phyloP scores from a whole-genome alignment of 306 rosid genomes.

The Bauhinia variegata region DNA sequence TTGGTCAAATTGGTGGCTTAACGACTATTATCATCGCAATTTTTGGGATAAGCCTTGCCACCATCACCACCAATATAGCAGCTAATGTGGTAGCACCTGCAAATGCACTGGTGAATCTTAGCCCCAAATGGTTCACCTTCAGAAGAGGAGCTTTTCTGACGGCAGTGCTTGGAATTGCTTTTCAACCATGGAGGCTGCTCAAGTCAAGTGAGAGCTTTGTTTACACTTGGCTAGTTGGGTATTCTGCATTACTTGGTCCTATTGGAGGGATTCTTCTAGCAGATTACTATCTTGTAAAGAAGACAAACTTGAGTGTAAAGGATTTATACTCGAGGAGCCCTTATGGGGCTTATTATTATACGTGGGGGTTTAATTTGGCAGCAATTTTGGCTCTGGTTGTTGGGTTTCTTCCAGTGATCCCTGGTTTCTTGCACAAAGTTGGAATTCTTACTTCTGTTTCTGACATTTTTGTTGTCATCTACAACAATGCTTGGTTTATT shows the following conservation, averaged over 20 bases:
- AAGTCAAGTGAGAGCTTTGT: conserved; percentile 92
- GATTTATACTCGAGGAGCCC: conserved; percentile 74
- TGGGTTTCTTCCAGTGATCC: conserved; percentile 78
- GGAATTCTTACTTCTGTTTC: conserved; percentile 55
- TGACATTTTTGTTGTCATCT: conserved; percentile 50
- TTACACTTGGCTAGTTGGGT: conserved; percentile 87
- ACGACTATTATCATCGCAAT: conserved; percentile 66
- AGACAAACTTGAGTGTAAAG: conserved; percentile 41
- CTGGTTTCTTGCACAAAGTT: conserved; percentile 82
- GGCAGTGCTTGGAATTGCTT: conserved; percentile 77
- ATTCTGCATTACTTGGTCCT: conserved; percentile 89
- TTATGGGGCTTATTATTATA: conserved; percentile 63
- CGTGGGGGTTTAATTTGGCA: conserved; percentile 67
- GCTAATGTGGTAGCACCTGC: conserved; percentile 97
- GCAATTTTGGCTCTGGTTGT: conserved; percentile 68
- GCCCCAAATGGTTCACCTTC: conserved; percentile 68
- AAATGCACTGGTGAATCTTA: conserved; percentile 84
- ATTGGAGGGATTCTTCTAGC: conserved; percentile 72
- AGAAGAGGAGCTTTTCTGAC: conserved; percentile 73
- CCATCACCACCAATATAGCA: conserved; percentile 82
- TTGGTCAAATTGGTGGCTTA: conserved; percentile 76
- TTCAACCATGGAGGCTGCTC: conserved; percentile 92
- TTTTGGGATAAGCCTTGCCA: conserved; percentile 77
- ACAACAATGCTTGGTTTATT: conserved; percentile 89
- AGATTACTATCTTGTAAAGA: conserved; percentile 69